Evolutionary conservation across 2,329 filamentous ascomycete species (phyloP).

Genomic region (Sclerotinia spermophila): DNA sequence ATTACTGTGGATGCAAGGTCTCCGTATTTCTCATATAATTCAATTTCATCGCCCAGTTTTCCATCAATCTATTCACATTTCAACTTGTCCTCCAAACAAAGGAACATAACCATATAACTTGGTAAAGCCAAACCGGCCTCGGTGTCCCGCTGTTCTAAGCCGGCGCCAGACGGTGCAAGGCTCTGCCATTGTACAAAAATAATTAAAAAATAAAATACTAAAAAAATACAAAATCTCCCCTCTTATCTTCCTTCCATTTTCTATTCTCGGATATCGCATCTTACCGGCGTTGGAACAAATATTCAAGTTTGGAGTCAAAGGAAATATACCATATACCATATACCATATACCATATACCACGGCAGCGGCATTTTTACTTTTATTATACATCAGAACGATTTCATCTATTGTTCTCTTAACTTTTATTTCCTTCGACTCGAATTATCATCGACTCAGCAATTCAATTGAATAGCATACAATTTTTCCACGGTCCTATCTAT

Average conservation of each 20-base stretch:
- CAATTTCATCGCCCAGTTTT: conserved; percentile 27
- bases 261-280: conserved; percentile 28
- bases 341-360: conserved; percentile 36
- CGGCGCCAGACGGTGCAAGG: conserved; percentile 38
- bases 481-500: conserved; percentile 21
- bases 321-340: too few relatives aligned
- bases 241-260: conserved; percentile 24
- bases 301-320: conserved; percentile 24
- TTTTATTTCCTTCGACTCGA: conserved; percentile 33
- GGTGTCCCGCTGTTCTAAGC: conserved; percentile 37
- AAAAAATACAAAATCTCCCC: conserved; percentile 20
- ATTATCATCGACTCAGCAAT: conserved; percentile 37
- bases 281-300: conserved; percentile 31
- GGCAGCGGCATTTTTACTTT: conserved; percentile 26
- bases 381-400: conserved; percentile 14
- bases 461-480: conserved; percentile 33
- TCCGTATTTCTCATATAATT: conserved; percentile 33
- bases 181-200: conserved; percentile 28
- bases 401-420: conserved; percentile 14
- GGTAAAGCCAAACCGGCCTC: conserved; percentile 34
- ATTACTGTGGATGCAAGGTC: conserved; percentile 10
- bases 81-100: conserved; percentile 24
- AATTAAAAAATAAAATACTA: neutral
- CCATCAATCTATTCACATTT: conserved; percentile 20
- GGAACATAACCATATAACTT: conserved; percentile 31